These are phyloP conservation scores for Ustilago esculenta DNA, from an alignment of 1,284 basidiomycete species.

Conservation along the genomic window DNA sequence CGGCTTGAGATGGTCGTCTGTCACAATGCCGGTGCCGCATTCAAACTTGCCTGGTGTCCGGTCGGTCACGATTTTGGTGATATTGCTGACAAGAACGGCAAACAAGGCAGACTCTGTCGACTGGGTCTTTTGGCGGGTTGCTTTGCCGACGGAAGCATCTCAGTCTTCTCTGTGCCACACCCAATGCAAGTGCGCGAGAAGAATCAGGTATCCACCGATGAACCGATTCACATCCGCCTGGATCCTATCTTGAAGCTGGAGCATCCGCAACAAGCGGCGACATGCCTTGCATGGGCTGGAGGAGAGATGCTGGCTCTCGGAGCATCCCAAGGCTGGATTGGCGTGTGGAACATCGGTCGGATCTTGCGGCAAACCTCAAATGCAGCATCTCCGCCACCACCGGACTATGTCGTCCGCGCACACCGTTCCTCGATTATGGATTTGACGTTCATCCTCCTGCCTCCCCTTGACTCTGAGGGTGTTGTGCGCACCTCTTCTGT, in stretches of 20 bases:
- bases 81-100: not conserved
- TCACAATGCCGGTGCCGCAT: slow-evolving; percentile 28
- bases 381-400: not conserved
- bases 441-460: slow-evolving; percentile 27
- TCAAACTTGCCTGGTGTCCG: slow-evolving; percentile 40
- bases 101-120: not conserved
- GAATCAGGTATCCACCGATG: too few species aligned
- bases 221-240: slow-evolving; percentile 17
- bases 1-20: slow-evolving; percentile 40
- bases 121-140: slow-evolving; percentile 44
- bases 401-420: slow-evolving; percentile 17
- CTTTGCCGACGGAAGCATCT: slow-evolving; percentile 43
- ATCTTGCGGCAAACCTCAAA: too few species aligned
- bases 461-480: slow-evolving; percentile 13
- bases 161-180: slow-evolving; percentile 38
- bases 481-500: not conserved
- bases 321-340: slow-evolving; percentile 35
- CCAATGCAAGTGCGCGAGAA: too few species aligned
- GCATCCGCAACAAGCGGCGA: slow-evolving; percentile 16
- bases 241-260: slow-evolving; percentile 26
- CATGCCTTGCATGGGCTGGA: slow-evolving; percentile 38
- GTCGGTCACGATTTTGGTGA: slow-evolving; percentile 24
- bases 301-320: slow-evolving; percentile 45
- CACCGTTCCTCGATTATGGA: slow-evolving; percentile 28
- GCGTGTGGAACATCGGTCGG: slow-evolving; percentile 29